Base-by-base conservation (phyloP, 306 rosid genomes). In the Betula pendula region DNA sequence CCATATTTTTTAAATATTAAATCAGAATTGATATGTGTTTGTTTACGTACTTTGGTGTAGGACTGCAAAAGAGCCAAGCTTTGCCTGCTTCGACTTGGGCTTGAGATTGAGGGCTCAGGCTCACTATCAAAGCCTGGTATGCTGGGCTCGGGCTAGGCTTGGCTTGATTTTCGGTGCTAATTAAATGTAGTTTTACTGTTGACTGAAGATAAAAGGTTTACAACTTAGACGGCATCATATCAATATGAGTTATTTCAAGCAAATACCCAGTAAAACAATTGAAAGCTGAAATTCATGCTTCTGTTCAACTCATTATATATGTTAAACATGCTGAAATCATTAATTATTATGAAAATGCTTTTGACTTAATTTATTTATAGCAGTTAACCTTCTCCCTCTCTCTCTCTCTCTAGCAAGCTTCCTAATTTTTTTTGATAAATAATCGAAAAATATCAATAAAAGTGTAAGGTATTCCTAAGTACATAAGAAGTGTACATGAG, bases 101-200 rank as follows among this genome's bases (percentile, higher is more conserved):
- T 63, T 33, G 24, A 16, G 69, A 31, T 17, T 17, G 69, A 63
- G 42, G 69, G 24, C 44, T 63, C 44, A 63, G 20, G 69, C 69
- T 63, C 69, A 63, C 65, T 58, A 58, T 58, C 65, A 58, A 58
- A 25, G 65, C 24, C 24, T 33, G 45, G 69, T 63, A 8, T 63
- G 44, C n/a, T 31, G 24, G 69, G 44, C 45, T 16, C 1, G 14
- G 69, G 69, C 13, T 63, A 63, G 42, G 69, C 69, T 62, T 63
- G 43, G 43, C 69, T 35, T 19, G 31, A 25, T 62, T 33, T 62
- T 8, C 11, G 44, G 20, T 7, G 17, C 44, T 31, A 31, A 2
- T 58, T 58, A 22, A 60, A 27, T 29, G n/a, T 60, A 60, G n/a
- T 56, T 25, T 14, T 10, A 10, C 6, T 58, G 14, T 58, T 58